A percentile compares a stretch with the other conserved stretches of the same genome.
Conservation (phyloP, 176 grass and related monocot genomes). For the Aegilops longissima region DNA sequence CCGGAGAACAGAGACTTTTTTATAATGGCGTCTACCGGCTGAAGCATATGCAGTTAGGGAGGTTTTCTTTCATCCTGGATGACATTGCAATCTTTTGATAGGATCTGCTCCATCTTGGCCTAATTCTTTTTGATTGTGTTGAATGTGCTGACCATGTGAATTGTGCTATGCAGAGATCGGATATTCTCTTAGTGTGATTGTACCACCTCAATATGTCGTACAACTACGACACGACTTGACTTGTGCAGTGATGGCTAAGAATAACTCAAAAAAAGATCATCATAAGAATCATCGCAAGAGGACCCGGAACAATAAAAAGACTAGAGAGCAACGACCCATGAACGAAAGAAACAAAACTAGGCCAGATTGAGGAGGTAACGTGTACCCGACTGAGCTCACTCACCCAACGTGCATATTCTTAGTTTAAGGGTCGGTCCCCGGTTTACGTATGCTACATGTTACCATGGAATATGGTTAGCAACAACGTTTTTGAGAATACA, state of each 20-base stretch:
- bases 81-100: too few relatives aligned
- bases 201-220: too few relatives aligned
- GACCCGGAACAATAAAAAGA: not conserved
- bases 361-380: not conserved
- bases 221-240: not conserved
- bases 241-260: not conserved
- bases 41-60: too few relatives aligned
- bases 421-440: not conserved
- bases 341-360: not conserved
- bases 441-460: not conserved
- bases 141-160: too few relatives aligned
- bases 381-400: not conserved
- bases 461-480: conserved; percentile 4
- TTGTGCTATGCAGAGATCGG: too few relatives aligned
- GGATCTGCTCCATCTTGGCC: too few relatives aligned
- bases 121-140: too few relatives aligned
- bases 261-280: not conserved
- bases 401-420: not conserved
- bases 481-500: too few relatives aligned
- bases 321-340: not conserved
- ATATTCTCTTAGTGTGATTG: too few relatives aligned
- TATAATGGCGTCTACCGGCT: too few relatives aligned
- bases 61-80: too few relatives aligned
- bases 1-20: too few relatives aligned
- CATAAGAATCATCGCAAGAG: not conserved